Evolutionary conservation across 2,329 filamentous ascomycete genomes (phyloP).

Genomic region (Cadophora luteo-olivacea): DNA sequence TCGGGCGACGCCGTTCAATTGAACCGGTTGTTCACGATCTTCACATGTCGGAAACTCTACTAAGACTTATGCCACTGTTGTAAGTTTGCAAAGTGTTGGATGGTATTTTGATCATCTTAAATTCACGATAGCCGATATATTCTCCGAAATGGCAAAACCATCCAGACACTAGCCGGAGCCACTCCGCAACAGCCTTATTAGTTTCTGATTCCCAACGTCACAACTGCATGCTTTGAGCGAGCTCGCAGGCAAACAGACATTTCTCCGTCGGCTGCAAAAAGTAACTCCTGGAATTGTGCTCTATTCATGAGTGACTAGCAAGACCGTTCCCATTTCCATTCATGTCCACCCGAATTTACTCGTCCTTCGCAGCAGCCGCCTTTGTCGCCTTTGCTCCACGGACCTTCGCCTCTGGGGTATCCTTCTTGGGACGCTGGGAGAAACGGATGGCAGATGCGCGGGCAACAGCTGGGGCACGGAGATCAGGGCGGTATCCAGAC

Average conservation of each 20-base stretch:
- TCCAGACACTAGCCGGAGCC: constrained; percentile 8
- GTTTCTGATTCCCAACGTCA: constrained; percentile 27
- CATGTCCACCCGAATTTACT: constrained; percentile 38
- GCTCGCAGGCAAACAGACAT: constrained; percentile 21
- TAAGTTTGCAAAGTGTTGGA: constrained; percentile 21
- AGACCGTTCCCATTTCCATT: constrained; percentile 30
- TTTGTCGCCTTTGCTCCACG: constrained; percentile 82
- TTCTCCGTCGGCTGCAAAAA: not conserved
- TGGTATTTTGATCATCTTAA: constrained; percentile 21
- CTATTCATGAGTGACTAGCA: constrained; percentile 38
- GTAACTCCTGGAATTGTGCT: constrained; percentile 38
- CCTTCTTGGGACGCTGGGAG: constrained; percentile 81
- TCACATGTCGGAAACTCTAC: constrained; percentile 36
- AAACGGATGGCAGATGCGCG: constrained; percentile 85
- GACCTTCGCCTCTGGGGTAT: constrained; percentile 73
- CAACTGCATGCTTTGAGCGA: constrained; percentile 19
- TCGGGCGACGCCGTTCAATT: constrained; percentile 14
- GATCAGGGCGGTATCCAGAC: constrained; percentile 82
- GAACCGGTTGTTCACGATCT: constrained; percentile 20
- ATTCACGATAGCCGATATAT: constrained; percentile 25
- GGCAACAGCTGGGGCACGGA: constrained; percentile 79
- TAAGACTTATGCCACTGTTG: not conserved
- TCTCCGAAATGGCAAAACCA: constrained; percentile 1
- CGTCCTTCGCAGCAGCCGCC: constrained; percentile 61
- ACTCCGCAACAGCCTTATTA: constrained; percentile 10